Base-by-base conservation (phyloP, 2,329 filamentous ascomycete species). In the Sordariomycetes sp. region DNA sequence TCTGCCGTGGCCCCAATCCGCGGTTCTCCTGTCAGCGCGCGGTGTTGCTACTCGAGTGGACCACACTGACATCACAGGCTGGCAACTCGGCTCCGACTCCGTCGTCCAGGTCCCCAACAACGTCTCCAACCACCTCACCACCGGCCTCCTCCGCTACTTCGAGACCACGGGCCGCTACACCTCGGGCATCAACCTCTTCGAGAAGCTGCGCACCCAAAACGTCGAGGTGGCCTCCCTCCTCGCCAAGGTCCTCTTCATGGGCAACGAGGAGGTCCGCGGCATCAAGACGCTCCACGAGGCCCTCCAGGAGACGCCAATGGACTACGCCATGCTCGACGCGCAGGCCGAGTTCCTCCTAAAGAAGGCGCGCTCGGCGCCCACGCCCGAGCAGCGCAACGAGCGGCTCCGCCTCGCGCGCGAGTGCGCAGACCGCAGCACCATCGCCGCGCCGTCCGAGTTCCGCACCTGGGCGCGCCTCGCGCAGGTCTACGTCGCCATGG, bases 81-180 rank as follows among this genome's bases (percentile, higher is more conserved):
- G 91, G 84, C 92, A 97, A 71, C 76, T 99, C 25, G 95, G 94
- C 57, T 97, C 94, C 20, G 94, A 99, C 68, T 92, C 92, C 0
- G 89, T 96, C 66, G 95, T 97, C 5, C 94, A 99, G 71, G 92
- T 99, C 3, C 94, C 94, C 2, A 99, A 96, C 65, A 86, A 94
- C 59, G 94, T 97, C 58, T 95, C 90, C 17, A 99, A 99, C 67
- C 91, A 97, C 69, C 78, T 99, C 45, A 95, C 92, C 1, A 85
- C 89, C n/a, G 94, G 95, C 3, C 81, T 99, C 6, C 76, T 99
- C 35, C 89, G 89, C 70, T 99, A 99, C 69, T 95, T 99, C 64
- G 84, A 91, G 64, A 99, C 94, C 0, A 97, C 92, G 0, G 95
- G 94, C 20, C 85, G 94, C 59, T 96, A 94, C 65, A 82, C 91